A percentile compares a stretch with the other conserved stretches of the same genome.
These are phyloP conservation scores for Elongisporangium undulatum DNA, from an alignment of 352 stramenopile genomes.

Conservation along the genomic window DNA sequence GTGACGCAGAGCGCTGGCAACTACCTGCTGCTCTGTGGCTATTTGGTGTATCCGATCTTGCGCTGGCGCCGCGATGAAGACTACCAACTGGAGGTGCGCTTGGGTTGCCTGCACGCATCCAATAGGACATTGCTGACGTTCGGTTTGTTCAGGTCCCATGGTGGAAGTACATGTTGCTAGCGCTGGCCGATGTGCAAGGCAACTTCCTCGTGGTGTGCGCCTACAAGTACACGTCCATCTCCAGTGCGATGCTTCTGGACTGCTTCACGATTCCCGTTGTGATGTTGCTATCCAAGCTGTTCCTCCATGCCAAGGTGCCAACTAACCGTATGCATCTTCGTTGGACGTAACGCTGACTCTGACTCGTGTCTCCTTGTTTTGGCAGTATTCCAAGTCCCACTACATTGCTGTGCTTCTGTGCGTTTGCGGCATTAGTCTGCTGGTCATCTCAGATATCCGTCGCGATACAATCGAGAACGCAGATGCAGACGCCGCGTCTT, in stretches of 20 bases:
- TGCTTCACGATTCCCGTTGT: constrained; percentile 94
- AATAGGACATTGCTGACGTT: not conserved
- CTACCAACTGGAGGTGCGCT: constrained; percentile 42
- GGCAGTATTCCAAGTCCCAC: constrained; percentile 66
- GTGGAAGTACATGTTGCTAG: constrained; percentile 91
- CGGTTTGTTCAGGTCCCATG: constrained; percentile 32
- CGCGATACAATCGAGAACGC: constrained; percentile 18
- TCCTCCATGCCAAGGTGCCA: constrained; percentile 71
- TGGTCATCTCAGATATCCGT: constrained; percentile 85
- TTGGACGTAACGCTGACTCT: too few species aligned
- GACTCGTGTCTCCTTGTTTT: constrained; percentile 3
- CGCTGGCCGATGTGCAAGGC: constrained; percentile 92
- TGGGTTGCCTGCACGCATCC: not conserved
- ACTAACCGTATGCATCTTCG: too few species aligned
- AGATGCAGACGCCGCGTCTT: not conserved
- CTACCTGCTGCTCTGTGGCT: constrained; percentile 62
- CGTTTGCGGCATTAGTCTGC: constrained; percentile 74
- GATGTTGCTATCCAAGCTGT: constrained; percentile 91
- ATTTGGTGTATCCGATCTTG: constrained; percentile 42
- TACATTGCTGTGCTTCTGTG: constrained; percentile 78
- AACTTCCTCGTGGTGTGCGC: constrained; percentile 95
- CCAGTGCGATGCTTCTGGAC: constrained; percentile 94
- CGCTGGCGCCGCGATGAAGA: constrained; percentile 31
- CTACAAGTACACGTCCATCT: constrained; percentile 96
- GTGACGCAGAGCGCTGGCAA: constrained; percentile 72